phyloP scores from a whole-genome alignment of 768 basidiomycete genomes.

The Hydnomerulius pinastri region DNA sequence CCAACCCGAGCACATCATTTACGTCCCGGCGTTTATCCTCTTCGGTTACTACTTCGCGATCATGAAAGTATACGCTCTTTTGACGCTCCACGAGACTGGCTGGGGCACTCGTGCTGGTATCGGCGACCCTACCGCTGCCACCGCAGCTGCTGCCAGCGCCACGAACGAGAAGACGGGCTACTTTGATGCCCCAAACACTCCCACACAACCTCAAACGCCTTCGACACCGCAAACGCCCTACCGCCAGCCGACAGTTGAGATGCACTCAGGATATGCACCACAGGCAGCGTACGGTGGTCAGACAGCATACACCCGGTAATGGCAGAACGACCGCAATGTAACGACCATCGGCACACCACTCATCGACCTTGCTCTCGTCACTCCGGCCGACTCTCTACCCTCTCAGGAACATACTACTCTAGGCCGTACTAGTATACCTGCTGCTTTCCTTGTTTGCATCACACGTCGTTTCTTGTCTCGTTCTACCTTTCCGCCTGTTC shows the following conservation, averaged over 20 bases:
- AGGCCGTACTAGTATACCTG: too few relatives aligned
- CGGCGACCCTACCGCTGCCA: constrained; percentile 78
- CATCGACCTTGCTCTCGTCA: too few relatives aligned
- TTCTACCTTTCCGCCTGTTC: too few relatives aligned
- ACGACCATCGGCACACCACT: background rate
- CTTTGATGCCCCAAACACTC: background rate
- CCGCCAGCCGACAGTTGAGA: constrained; percentile 3
- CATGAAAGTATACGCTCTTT: constrained; percentile 92
- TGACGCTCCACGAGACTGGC: constrained; percentile 91
- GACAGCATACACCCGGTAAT: constrained; percentile 3
- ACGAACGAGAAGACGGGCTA: constrained; percentile 26
- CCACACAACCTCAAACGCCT: background rate
- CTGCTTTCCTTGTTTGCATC: too few relatives aligned
- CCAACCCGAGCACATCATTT: constrained; percentile 72
- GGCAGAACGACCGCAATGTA: background rate
- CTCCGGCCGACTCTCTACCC: too few relatives aligned
- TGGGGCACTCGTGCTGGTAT: constrained; percentile 97
- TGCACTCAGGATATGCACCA: constrained; percentile 5
- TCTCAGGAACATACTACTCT: too few relatives aligned
- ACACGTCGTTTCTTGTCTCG: too few relatives aligned
- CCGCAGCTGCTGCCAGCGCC: constrained; percentile 49
- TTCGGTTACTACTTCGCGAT: constrained; percentile 95
- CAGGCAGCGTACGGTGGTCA: constrained; percentile 6
- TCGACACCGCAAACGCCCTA: background rate
- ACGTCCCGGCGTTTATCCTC: constrained; percentile 83